A percentile compares a stretch with the other conserved stretches of the same genome.
Conservation (phyloP, 164 flowering plant genomes). For the Stephania yunnanensis region DNA sequence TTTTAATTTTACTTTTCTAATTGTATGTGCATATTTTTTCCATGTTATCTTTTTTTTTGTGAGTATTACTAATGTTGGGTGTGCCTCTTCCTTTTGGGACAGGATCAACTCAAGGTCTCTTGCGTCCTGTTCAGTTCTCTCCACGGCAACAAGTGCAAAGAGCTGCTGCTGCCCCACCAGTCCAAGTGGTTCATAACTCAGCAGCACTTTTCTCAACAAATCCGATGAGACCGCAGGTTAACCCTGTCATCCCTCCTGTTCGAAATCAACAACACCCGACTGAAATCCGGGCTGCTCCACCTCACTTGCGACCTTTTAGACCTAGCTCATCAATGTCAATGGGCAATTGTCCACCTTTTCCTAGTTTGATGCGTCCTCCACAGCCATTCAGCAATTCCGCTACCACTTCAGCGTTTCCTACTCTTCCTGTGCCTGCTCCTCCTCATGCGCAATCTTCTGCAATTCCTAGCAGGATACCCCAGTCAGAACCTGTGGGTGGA, state of each 20-base stretch:
- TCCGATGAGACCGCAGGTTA: conserved; percentile 10
- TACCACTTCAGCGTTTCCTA: conserved; percentile 6
- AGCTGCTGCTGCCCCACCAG: conserved; percentile 15
- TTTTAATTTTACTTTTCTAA: neutral
- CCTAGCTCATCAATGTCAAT: conserved; percentile 19
- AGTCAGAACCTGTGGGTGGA: conserved; percentile 7
- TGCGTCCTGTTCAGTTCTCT: conserved; percentile 29
- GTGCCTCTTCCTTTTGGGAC: conserved; percentile 13
- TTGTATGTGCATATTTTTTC: neutral
- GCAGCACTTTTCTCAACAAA: conserved; percentile 26
- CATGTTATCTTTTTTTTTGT: neutral
- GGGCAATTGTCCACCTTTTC: conserved; percentile 14
- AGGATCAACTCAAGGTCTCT: conserved; percentile 15
- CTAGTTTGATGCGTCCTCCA: neutral
- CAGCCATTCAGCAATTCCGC: conserved; percentile 15
- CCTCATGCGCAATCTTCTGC: conserved; percentile 11
- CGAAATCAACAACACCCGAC: conserved; percentile 24
- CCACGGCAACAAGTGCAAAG: conserved; percentile 20
- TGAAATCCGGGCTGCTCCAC: conserved; percentile 47
- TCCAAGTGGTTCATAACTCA: conserved; percentile 24
- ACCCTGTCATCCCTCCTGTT: conserved; percentile 21
- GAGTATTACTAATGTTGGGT: neutral
- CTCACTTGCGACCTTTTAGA: conserved; percentile 47
- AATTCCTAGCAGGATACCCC: conserved; percentile 12
- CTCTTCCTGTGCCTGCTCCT: conserved; percentile 14